Evolutionary conservation across 768 basidiomycete genomes (phyloP).

Genomic region (Lactarius vividus): DNA sequence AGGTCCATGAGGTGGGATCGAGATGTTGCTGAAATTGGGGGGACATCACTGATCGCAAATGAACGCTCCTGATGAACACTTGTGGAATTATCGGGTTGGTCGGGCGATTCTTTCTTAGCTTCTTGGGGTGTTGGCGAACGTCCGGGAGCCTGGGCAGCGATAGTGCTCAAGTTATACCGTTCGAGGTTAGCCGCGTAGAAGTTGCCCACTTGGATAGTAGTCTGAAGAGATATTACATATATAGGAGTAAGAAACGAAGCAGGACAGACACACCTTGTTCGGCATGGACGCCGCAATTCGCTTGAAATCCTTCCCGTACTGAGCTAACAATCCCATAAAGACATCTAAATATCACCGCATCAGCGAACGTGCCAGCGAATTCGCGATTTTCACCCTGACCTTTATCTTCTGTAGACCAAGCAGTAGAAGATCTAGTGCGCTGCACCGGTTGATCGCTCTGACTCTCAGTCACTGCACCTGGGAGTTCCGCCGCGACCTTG

Average conservation of each 20-base stretch:
- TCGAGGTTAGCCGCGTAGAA: slow-evolving; percentile 47
- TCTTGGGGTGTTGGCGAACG: slow-evolving; percentile 32
- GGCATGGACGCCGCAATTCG: slow-evolving; percentile 68
- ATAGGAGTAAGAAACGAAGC: not conserved
- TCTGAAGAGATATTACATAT: slow-evolving; percentile 36
- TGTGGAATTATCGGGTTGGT: not conserved
- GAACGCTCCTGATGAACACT: slow-evolving; percentile 8
- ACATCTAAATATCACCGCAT: slow-evolving; percentile 36
- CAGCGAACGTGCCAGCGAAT: slow-evolving; percentile 22
- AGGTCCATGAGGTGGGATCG: slow-evolving; percentile 22
- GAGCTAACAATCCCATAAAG: slow-evolving; percentile 55
- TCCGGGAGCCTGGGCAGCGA: slow-evolving; percentile 20
- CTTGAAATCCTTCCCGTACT: slow-evolving; percentile 65
- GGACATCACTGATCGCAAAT: slow-evolving; percentile 16
- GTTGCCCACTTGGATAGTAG: slow-evolving; percentile 52
- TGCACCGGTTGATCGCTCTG: slow-evolving; percentile 3
- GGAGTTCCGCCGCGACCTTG: slow-evolving; percentile 1
- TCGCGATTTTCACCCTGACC: slow-evolving; percentile 37
- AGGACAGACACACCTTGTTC: slow-evolving; percentile 45
- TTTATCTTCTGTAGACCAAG: slow-evolving; percentile 71
- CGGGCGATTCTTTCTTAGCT: slow-evolving; percentile 28
- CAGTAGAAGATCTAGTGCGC: slow-evolving; percentile 24
- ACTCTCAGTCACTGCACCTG: not conserved
- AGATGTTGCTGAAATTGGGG: slow-evolving; percentile 23
- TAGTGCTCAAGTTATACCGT: slow-evolving; percentile 40